Percentiles rank a stretch among this genome's conserved stretches.
Evolutionary conservation across 2,329 filamentous ascomycete genomes (phyloP).

Genomic region (Graphilbum ipis-grandicollis): DNA sequence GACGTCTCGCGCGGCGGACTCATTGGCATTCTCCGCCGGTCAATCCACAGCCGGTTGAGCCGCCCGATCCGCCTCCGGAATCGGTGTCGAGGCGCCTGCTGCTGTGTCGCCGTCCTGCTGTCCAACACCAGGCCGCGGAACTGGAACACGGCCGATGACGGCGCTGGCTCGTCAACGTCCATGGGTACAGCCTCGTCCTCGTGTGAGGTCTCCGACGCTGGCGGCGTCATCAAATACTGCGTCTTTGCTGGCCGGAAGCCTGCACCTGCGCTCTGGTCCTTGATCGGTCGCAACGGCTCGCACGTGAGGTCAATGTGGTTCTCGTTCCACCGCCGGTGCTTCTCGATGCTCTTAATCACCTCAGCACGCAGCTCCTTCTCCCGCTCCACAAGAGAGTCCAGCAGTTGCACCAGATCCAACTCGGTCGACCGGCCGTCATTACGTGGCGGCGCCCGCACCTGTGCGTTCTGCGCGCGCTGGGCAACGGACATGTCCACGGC

Average conservation of each 20-base stretch:
- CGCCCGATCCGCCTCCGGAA: slow-evolving; percentile 76
- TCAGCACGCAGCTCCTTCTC: slow-evolving; percentile 65
- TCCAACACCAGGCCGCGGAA: slow-evolving; percentile 26
- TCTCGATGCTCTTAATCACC: slow-evolving; percentile 72
- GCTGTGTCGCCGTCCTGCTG: not conserved
- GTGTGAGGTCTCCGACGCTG: slow-evolving; percentile 36
- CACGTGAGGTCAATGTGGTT: slow-evolving; percentile 78
- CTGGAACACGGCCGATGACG: slow-evolving; percentile 21
- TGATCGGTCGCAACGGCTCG: slow-evolving; percentile 65
- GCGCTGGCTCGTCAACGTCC: slow-evolving; percentile 32
- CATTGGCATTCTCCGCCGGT: slow-evolving; percentile 50
- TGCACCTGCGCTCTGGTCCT: slow-evolving; percentile 41
- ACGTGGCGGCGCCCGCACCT: slow-evolving; percentile 52
- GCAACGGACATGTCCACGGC: slow-evolving; percentile 39
- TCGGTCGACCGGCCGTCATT: slow-evolving; percentile 56
- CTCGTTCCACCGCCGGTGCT: slow-evolving; percentile 83
- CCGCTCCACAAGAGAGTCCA: slow-evolving; percentile 64
- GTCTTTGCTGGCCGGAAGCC: slow-evolving; percentile 57
- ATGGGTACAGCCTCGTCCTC: slow-evolving; percentile 23
- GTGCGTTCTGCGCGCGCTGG: slow-evolving; percentile 44
- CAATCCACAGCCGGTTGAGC: slow-evolving; percentile 72
- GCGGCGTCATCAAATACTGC: slow-evolving; percentile 51
- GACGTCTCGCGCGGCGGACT: slow-evolving; percentile 25
- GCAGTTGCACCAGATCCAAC: slow-evolving; percentile 58
- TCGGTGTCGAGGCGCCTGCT: slow-evolving; percentile 34